Evolutionary conservation across 176 grass and related monocot genomes (phyloP).

Genomic region (Aechmea fasciata): DNA sequence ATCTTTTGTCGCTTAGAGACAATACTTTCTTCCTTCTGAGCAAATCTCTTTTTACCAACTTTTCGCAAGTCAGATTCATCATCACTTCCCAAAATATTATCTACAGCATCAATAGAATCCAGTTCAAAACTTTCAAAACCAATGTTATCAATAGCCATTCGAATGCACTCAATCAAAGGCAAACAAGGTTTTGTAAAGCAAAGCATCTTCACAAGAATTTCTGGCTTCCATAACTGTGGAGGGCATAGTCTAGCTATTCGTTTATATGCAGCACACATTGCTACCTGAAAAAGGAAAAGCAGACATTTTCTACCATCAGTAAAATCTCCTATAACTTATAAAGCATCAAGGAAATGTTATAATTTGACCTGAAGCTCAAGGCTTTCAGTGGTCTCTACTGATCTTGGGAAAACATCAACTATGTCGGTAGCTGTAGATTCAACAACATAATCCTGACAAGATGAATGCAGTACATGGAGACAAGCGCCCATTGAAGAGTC

Average conservation of each 20-base stretch:
- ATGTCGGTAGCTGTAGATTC: conserved; percentile 73
- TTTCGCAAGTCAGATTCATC: conserved; percentile 29
- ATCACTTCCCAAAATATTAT: conserved; percentile 16
- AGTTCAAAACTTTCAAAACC: conserved; percentile 18
- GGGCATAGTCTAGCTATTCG: conserved; percentile 68
- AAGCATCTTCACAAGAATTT: conserved; percentile 65
- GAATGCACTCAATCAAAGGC: conserved; percentile 66
- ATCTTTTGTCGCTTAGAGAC: conserved; percentile 55
- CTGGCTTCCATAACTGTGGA: conserved; percentile 68
- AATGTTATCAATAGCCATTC: conserved; percentile 38
- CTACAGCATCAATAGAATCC: conserved; percentile 23
- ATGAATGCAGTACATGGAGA: conserved; percentile 75
- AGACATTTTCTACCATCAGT: conserved; percentile 13
- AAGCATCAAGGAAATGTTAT: conserved; percentile 6
- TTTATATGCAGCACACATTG: conserved; percentile 76
- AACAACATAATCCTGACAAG: conserved; percentile 58
- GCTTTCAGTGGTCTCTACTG: conserved; percentile 45
- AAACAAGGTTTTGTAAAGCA: conserved; percentile 50
- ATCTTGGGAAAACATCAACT: conserved; percentile 50
- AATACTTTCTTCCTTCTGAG: conserved; percentile 29
- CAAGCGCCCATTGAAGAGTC: conserved; percentile 77
- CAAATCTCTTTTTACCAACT: conserved; percentile 61
- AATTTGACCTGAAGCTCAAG: conserved; percentile 76
- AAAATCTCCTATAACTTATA: background rate
- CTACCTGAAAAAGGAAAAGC: conserved; percentile 42